These are phyloP conservation scores for Musa schizocarpa DNA, from an alignment of 176 grass and related monocot species.

Conservation along the genomic window DNA sequence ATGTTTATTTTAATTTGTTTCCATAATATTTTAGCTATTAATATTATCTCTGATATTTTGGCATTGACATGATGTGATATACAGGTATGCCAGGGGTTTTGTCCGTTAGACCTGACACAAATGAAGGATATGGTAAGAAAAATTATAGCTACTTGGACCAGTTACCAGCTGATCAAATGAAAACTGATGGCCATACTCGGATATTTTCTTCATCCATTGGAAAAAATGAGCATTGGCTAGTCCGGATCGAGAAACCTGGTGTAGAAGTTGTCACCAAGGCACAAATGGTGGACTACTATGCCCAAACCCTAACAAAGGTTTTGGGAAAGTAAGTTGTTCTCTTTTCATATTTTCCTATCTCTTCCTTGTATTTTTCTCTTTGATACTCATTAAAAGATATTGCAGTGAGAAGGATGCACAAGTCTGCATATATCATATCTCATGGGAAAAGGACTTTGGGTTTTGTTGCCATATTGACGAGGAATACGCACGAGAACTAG, in stretches of 20 bases:
- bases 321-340: constrained; percentile 63
- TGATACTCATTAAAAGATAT: constrained; percentile 1
- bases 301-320: constrained; percentile 60
- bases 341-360: not conserved
- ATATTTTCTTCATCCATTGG: constrained; percentile 26
- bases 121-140: constrained; percentile 30
- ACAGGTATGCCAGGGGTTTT: constrained; percentile 52
- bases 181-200: constrained; percentile 20
- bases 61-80: constrained; percentile 6
- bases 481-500: constrained; percentile 50
- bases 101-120: constrained; percentile 38
- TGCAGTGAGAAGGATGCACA: constrained; percentile 84
- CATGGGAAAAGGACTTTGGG: constrained; percentile 74
- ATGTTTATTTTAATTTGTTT: too few relatives aligned
- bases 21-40: not conserved
- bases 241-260: constrained; percentile 63
- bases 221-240: constrained; percentile 65
- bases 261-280: constrained; percentile 81
- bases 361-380: not conserved
- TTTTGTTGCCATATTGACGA: constrained; percentile 84
- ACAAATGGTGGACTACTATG: constrained; percentile 77
- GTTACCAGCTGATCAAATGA: constrained; percentile 19
- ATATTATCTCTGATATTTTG: not conserved
- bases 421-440: constrained; percentile 76
- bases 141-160: constrained; percentile 10